phyloP scores from a whole-genome alignment of 495 filamentous ascomycete species.

The Chlorociboria aeruginascens region DNA sequence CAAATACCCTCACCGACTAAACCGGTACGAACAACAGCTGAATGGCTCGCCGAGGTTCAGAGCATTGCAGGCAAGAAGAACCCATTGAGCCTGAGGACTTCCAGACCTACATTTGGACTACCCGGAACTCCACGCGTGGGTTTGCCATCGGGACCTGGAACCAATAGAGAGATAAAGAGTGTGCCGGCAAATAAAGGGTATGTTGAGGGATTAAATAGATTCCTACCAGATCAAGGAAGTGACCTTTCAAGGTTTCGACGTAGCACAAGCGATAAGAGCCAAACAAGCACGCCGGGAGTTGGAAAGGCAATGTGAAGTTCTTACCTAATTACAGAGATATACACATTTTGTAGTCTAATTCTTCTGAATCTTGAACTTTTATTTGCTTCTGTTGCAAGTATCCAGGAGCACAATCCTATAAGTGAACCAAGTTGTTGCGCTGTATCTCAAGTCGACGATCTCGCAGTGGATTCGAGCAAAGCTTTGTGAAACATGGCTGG shows the following conservation, averaged over 20 bases:
- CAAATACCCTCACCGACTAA: constrained; percentile 3
- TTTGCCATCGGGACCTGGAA: background rate
- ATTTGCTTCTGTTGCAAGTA: no score
- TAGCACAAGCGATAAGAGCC: background rate
- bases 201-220: background rate
- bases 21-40: constrained; percentile 10
- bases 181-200: background rate
- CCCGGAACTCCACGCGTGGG: background rate
- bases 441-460: no score
- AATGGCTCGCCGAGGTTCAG: constrained; percentile 11
- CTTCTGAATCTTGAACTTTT: no score
- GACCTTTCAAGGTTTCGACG: background rate
- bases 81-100: background rate
- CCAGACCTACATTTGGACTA: background rate
- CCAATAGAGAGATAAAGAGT: background rate
- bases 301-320: constrained; percentile 11
- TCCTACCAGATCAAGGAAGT: background rate
- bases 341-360: no score
- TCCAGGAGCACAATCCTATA: no score
- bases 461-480: no score
- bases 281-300: constrained; percentile 4
- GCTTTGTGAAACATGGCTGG: no score
- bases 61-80: background rate
- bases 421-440: no score
- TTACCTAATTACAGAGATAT: no score